Base-by-base conservation (phyloP, 169 alveolate genomes). In the Plasmodium reichenowi region DNA sequence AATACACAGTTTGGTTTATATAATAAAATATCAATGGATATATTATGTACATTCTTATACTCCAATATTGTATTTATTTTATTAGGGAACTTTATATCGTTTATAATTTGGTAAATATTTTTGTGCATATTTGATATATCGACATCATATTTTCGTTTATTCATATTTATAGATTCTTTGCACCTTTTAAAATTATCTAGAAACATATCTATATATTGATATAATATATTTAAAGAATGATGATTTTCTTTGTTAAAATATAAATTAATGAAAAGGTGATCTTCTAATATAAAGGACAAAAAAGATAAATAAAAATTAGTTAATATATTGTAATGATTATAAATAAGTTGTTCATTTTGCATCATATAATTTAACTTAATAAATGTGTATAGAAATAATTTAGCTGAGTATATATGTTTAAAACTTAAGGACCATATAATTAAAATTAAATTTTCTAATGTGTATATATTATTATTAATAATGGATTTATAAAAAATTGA, bases 21-120 rank as follows among this genome's bases (percentile, higher is more conserved):
- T 17, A 86, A 54, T 64, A 86, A 38, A 86, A 86, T 86, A 86
- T 86, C 92, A 15, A 86, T 45, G 24, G 92, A 86, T 54, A 86
- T 17, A 10, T 86, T 38, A 8, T 71, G 62, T 8, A 2, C 58
- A 47, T 86, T 72, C 59, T 86, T 86, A 60, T 86, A 54, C 58
- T 86, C 92, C 47, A 60, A 45, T 45, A 86, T 45, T 8, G 47
- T 24, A 22, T 45, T 26, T 45, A 72, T 60, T 15, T 86, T 38
- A 38, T 70, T 32, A n/a, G 50, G 48, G 12, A 9, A 24, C 4
- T 71, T 63, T 12, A 86, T 26, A 68, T 58, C 15, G 54, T 64
- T 70, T 45, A 48, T 60, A 6, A 86, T 4, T 60, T 43, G 12
- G 45, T 60, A 86, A 24, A 86, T 86, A 71, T 26, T 43, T 43